These are phyloP conservation scores for Rutstroemia sp. DNA, from an alignment of 2,329 filamentous ascomycete species.

Conservation along the genomic window DNA sequence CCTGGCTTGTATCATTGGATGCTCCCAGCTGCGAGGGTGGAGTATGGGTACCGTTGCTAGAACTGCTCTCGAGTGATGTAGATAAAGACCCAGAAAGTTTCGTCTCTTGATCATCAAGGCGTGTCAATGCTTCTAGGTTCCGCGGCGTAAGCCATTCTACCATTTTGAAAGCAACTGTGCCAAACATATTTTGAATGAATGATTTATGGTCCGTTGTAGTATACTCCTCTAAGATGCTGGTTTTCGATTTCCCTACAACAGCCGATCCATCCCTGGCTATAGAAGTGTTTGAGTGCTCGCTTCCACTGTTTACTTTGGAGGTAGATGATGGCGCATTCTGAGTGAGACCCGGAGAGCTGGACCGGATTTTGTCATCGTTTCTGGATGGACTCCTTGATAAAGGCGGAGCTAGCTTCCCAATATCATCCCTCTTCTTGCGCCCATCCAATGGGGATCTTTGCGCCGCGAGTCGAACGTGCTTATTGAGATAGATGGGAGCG, in stretches of 20 bases:
- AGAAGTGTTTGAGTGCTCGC: neutral
- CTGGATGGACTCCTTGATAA: neutral
- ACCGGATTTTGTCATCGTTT: neutral
- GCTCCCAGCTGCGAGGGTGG: constrained; percentile 1
- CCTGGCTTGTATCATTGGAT: neutral
- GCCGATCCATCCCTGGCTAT: neutral
- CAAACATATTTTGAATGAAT: constrained; percentile 58
- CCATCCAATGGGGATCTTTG: neutral
- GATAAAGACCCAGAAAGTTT: neutral
- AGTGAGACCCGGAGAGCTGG: neutral
- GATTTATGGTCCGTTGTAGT: constrained; percentile 50
- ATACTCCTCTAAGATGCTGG: constrained; percentile 15
- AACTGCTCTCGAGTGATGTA: neutral
- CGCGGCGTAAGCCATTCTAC: constrained; percentile 61
- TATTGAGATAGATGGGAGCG: constrained; percentile 2
- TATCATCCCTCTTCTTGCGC: constrained; percentile 1
- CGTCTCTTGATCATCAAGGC: constrained; percentile 3
- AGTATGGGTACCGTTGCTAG: neutral
- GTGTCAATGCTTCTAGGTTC: constrained; percentile 25
- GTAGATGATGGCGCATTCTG: neutral
- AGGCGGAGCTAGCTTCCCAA: neutral
- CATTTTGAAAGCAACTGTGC: constrained; percentile 61
- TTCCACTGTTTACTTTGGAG: neutral
- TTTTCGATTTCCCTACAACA: neutral
- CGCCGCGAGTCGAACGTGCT: neutral